These are phyloP conservation scores for Cryphonectria japonica DNA, from an alignment of 2,329 filamentous ascomycete species.

Conservation along the genomic window DNA sequence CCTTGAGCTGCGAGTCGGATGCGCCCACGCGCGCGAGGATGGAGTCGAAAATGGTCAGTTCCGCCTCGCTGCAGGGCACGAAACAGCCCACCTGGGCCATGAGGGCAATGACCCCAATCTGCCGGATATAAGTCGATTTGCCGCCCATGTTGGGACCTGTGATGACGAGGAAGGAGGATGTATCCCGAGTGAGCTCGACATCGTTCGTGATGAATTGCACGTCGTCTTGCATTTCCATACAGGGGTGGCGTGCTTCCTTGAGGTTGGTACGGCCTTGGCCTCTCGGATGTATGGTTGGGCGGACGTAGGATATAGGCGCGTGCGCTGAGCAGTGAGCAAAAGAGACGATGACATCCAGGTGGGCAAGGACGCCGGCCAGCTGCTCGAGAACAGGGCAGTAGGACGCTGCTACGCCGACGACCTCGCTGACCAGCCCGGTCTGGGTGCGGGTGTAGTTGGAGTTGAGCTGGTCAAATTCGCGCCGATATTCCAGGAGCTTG, in stretches of 20 bases:
- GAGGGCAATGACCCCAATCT: constrained; percentile 93
- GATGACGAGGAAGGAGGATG: constrained; percentile 92
- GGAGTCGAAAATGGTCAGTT: constrained; percentile 94
- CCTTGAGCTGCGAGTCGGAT: constrained; percentile 95
- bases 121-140: constrained; percentile 97
- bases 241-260: constrained; percentile 93
- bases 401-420: constrained; percentile 89
- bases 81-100: constrained; percentile 98
- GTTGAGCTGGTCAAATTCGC: constrained; percentile 92
- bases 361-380: constrained; percentile 83
- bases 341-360: constrained; percentile 92
- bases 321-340: constrained; percentile 93
- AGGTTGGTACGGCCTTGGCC: constrained; percentile 87
- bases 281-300: constrained; percentile 86
- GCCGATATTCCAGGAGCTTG: constrained; percentile 75
- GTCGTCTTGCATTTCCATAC: constrained; percentile 98
- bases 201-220: constrained; percentile 99
- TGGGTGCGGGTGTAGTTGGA: constrained; percentile 96
- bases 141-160: constrained; percentile 99
- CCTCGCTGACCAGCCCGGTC: constrained; percentile 85
- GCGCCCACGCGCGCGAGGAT: constrained; percentile 96
- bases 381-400: constrained; percentile 93
- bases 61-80: constrained; percentile 87
- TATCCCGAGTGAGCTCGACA: constrained; percentile 75
- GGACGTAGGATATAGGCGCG: constrained; percentile 87